Base-by-base conservation (phyloP, 208 protist species). In the Lotmaria passim region DNA sequence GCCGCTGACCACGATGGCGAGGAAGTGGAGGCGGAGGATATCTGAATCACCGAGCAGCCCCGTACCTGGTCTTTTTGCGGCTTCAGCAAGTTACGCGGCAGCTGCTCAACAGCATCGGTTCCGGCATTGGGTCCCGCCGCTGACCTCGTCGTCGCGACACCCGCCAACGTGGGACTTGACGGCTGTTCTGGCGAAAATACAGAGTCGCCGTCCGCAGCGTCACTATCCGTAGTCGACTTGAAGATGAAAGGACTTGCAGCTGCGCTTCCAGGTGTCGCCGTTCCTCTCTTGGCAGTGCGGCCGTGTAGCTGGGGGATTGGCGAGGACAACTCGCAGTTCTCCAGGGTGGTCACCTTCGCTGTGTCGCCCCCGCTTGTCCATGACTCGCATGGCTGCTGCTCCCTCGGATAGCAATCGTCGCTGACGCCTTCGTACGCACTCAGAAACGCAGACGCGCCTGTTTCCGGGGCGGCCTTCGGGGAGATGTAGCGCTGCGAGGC, bases 161-260 rank as follows among this genome's bases (percentile, higher is more conserved):
- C 39, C 7, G 31, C 17, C 24, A 14, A 15, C 12, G 57, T 62
- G 23, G 11, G 39, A 36, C 39, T 36, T 26, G 36, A 36, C 41
- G 26, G 15, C 44, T 64, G 7, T 10, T 19, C 43, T 0, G 26
- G 58, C 1, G n/a, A 64, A 2, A 43, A 3, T 4, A 26, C 58
- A n/a, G n/a, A n/a, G n/a, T n/a, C n/a, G n/a, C n/a, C n/a, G 26
- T 64, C 41, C 44, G 51, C 58, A 0, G 0, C 60, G 21, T 8
- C n/a, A 11, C 11, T 30, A 19, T 66, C 44, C n/a, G 43, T 56
- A 7, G 11, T 21, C 12, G 46, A 53, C 17, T 3, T 33, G 7
- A 46, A 56, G 4, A 66, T 66, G 47, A 66, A 56, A 2, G 60
- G 46, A 34, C 56, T n/a, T 11, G 52, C 46, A 31, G 44, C 60